Base-by-base conservation (phyloP, 169 alveolate genomes). In the Cryptosporidium andersoni region DNA sequence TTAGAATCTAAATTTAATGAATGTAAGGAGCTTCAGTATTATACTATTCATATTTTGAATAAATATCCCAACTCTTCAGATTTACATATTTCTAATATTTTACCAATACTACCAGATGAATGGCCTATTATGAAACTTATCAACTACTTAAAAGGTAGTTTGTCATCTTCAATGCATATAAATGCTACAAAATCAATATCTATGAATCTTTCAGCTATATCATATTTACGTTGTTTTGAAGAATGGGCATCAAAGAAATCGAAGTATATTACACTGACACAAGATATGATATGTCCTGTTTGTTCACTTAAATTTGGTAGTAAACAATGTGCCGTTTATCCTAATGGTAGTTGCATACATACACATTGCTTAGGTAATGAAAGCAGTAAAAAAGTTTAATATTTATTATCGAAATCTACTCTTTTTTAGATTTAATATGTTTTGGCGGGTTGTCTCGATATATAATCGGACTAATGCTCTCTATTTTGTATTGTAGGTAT, bases 311-410 rank as follows among this genome's bases (percentile, higher is more conserved):
- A 74, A 8, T 42, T 74, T 7, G 85, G 85, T 5, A 74, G 60
- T 45, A 74, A 74, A 42, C 85, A 51, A 3, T 74, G 85, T 43
- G 85, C 85, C 1, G 9, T 74, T 34, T 74, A 74, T 48, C 85
- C 85, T 5, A 58, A 74, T 60, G 85, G 85, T 34, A 55, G 74
- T 2, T 74, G 85, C 68, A 47, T 74, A 11, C 85, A 74, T 34
- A 25, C 68, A 9, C 85, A 74, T 60, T 74, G 85, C 60, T 45
- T 74, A 34, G 55, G 74, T 7, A 74, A 45, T 43, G 85, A 74
- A 7, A 34, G 55, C 25, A 34, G 60, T 60, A 58, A 66, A 16
- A 52, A n/a, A 51, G 42, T 5, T 51, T 16, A 66, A 5, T 12
- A 2, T 5, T 0, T 34, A 11, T 48, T 16, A 1, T 6, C 45